Evolutionary conservation across 352 stramenopile species (phyloP).

Genomic region (Elongisporangium senticosum): DNA sequence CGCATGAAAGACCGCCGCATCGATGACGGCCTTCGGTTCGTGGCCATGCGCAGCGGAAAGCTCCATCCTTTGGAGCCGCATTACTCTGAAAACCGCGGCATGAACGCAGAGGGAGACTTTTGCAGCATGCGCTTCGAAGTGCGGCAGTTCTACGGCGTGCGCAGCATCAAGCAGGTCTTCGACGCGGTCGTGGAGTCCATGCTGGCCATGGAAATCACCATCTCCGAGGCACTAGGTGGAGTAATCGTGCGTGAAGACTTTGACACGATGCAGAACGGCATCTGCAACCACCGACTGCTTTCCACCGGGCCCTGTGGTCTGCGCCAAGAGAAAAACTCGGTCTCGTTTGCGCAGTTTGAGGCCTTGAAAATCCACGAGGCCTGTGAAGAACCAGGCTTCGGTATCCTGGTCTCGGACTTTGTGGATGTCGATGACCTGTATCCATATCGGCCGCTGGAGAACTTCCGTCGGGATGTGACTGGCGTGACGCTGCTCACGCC

Average conservation of each 20-base stretch:
- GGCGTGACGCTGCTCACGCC: conserved; percentile 19
- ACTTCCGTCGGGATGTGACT: conserved; percentile 21
- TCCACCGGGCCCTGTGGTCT: conserved; percentile 3
- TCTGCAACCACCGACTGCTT: conserved; percentile 22
- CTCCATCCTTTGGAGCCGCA: conserved; percentile 21
- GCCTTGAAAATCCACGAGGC: conserved; percentile 5
- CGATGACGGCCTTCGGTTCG: conserved; percentile 14
- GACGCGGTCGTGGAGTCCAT: conserved; percentile 27
- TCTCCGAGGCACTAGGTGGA: conserved; percentile 25
- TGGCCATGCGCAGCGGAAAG: conserved; percentile 13
- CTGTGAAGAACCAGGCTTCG: conserved; percentile 11
- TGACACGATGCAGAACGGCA: conserved; percentile 16
- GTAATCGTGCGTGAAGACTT: conserved; percentile 36
- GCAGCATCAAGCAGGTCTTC: conserved; percentile 23
- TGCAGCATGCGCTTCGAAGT: conserved; percentile 21
- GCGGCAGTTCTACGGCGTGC: conserved; percentile 18
- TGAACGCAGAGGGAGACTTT: conserved; percentile 12
- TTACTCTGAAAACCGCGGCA: conserved; percentile 16
- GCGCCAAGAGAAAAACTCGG: conserved; percentile 11
- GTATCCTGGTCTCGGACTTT: conserved; percentile 28
- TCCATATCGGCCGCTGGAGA: conserved; percentile 20
- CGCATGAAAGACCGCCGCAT: conserved; percentile 17
- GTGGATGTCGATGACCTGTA: conserved; percentile 28
- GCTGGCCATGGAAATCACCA: conserved; percentile 36
- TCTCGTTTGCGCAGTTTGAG: conserved; percentile 27